Conservation (phyloP, 129 eudicot genomes). For the Saposhnikovia divaricata region DNA sequence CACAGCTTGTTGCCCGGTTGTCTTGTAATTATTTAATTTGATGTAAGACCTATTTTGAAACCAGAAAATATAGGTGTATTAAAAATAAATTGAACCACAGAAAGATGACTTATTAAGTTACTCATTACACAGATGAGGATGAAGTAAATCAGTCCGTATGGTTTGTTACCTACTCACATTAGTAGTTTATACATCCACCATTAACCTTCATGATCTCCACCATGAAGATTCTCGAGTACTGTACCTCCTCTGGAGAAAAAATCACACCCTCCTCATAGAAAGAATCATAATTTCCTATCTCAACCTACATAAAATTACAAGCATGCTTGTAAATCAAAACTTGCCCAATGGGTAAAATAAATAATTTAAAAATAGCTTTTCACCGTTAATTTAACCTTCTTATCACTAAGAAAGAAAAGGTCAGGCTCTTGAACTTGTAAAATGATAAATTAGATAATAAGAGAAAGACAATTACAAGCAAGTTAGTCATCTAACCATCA, state of each 20-base stretch:
- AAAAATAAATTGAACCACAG: no score
- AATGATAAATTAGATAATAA: not conserved
- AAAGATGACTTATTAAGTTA: no score
- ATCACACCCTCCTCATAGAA: slow-evolving; percentile 66
- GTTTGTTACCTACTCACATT: no score
- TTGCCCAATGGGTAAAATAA: not conserved
- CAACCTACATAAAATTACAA: slow-evolving; percentile 46
- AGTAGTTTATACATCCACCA: no score
- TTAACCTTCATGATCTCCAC: no score
- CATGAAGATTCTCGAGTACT: not conserved
- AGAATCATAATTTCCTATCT: slow-evolving; percentile 90
- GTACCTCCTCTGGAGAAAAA: slow-evolving; percentile 86
- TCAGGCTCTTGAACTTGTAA: no score
- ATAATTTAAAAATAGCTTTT: not conserved
- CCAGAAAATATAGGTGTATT: no score
- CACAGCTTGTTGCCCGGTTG: no score
- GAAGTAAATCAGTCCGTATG: no score
- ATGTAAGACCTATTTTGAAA: no score
- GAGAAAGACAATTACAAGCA: not conserved
- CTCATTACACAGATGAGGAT: no score
- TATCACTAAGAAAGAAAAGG: not conserved
- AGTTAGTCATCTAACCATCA: slow-evolving; percentile 47
- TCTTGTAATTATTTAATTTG: no score
- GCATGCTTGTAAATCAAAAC: not conserved
- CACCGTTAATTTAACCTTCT: not conserved